Evolutionary conservation across 179 eudicot species (phyloP).

Genomic region (Kewa caespitosa): DNA sequence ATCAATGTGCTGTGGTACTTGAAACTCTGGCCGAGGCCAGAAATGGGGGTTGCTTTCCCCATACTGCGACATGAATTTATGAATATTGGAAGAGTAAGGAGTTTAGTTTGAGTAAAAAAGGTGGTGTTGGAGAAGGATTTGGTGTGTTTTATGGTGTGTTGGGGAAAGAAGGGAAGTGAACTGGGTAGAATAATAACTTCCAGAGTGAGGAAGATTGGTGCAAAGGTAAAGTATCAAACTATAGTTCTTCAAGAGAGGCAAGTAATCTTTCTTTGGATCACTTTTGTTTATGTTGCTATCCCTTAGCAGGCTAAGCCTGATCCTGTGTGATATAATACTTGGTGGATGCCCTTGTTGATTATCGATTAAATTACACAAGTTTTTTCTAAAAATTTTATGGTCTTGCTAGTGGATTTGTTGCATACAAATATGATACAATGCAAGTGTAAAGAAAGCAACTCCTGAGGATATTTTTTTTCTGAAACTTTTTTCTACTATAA

Average conservation of each 20-base stretch:
- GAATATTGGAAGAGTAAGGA: conserved; percentile 3
- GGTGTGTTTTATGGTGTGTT: conserved; percentile 15
- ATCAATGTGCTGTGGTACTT: conserved; percentile 20
- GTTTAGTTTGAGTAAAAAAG: neutral
- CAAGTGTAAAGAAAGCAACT: no score
- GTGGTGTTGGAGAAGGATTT: conserved; percentile 6
- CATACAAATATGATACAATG: no score
- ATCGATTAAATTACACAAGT: no score
- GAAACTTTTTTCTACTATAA: no score
- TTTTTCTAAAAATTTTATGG: no score
- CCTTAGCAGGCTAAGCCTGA: conserved; percentile 8
- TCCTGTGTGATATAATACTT: neutral
- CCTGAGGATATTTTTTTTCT: no score
- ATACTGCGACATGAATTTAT: conserved; percentile 43
- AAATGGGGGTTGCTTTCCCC: conserved; percentile 71
- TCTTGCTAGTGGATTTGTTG: no score
- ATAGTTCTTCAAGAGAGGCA: conserved; percentile 54
- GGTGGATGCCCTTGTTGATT: no score
- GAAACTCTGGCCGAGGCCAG: conserved; percentile 21
- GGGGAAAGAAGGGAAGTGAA: conserved; percentile 3
- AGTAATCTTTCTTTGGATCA: conserved; percentile 43
- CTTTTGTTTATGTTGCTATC: conserved; percentile 24
- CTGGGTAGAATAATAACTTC: conserved; percentile 22
- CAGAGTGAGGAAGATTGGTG: conserved; percentile 33
- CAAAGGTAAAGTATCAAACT: conserved; percentile 61